Evolutionary conservation across 768 basidiomycete species (phyloP).

Genomic region (Cubamyces sp.): DNA sequence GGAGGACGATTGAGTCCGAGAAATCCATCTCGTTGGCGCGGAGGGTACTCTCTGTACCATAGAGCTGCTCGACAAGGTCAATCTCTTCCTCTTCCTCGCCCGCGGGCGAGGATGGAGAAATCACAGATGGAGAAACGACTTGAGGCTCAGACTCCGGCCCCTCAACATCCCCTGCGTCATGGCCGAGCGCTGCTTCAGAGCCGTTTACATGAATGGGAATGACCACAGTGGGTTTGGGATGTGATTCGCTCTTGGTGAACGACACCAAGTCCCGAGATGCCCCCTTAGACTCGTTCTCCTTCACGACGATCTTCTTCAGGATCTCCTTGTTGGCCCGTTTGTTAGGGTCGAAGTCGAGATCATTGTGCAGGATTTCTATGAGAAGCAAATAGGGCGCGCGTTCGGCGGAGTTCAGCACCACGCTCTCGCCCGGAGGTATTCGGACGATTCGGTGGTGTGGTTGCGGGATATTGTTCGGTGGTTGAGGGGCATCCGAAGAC

Average conservation of each 20-base stretch:
- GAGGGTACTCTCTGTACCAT: conserved; percentile 77
- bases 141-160: conserved; percentile 20
- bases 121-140: conserved; percentile 11
- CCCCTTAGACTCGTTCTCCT: conserved; percentile 64
- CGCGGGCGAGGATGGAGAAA: conserved; percentile 21
- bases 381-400: conserved; percentile 91
- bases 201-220: conserved; percentile 20
- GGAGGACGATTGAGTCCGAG: conserved; percentile 83
- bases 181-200: conserved; percentile 32
- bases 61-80: conserved; percentile 95
- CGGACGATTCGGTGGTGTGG: conserved; percentile 95
- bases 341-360: conserved; percentile 89
- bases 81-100: conserved; percentile 91
- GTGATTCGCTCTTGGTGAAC: conserved; percentile 28
- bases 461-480: conserved; percentile 46
- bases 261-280: conserved; percentile 56
- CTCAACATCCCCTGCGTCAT: conserved; percentile 28
- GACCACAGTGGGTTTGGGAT: conserved; percentile 7
- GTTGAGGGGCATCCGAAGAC: conserved; percentile 61
- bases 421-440: conserved; percentile 96
- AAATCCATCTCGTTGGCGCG: conserved; percentile 74
- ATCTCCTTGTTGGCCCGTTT: conserved; percentile 86
- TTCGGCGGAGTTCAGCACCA: conserved; percentile 97
- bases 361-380: conserved; percentile 87
- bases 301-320: conserved; percentile 72